Base-by-base conservation (phyloP, 108 stramenopile genomes). In the Nitzschia inconspicua region DNA sequence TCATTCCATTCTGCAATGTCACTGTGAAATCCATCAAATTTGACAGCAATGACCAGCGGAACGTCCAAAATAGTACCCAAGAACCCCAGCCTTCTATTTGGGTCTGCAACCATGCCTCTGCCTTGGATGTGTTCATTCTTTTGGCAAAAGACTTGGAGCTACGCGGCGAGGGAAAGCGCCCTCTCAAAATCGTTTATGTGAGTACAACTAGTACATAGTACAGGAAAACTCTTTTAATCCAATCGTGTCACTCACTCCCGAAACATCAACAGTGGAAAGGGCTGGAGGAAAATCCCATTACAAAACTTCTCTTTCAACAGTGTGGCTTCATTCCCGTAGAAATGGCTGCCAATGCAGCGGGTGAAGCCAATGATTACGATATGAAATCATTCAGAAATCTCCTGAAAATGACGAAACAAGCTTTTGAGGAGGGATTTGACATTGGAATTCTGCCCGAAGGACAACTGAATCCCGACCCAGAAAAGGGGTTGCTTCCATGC, bases 371-470 rank as follows among this genome's bases (percentile, higher is more conserved):
- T 44, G 75, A 86, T 56, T 93, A 93, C 64, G 77, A 89, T 46
- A 60, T 56, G 30, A 31, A 57, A 20, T 79, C 78, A 28, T 93
- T 93, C 74, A 84, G 82, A 34, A 53, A 44, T 1, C 65, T 93
- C 39, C 49, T 93, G 27, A 76, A 77, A 42, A 50, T 62, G 14
- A 66, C 77, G 36, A 83, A 89, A 43, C 63, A 69, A 37, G 86
- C 86, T 3, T 82, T 93, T 43, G 65, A 52, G 9, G 85, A 89
- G 27, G 91, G 91, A 0, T 93, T 87, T 60, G 91, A 93, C 61
- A 76, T 93, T 56, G 78, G 84, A 2, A 80, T 93, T 29, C 44
- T 89, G 30, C 91, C 91, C 0, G 91, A 93, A 62, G 91, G 91
- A 31, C 91, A 93, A 60, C 63, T 88, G 37, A 93, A 93, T 65